phyloP scores from a whole-genome alignment of 257 asterid species.

The Nicotiana knightiana region DNA sequence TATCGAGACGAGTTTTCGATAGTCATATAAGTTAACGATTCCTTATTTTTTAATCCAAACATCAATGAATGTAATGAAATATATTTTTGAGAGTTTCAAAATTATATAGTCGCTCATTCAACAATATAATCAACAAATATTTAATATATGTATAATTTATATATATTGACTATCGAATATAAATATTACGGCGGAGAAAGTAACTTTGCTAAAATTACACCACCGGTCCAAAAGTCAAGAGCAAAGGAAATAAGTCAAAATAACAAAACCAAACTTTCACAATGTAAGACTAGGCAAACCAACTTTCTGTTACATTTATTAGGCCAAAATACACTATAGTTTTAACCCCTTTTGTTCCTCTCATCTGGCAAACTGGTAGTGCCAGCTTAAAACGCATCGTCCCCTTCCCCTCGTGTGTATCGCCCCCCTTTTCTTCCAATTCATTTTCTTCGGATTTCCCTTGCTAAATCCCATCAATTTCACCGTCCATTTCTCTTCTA shows the following conservation, averaged over 20 bases:
- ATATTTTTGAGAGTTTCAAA: too few relatives aligned
- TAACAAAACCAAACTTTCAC: not conserved
- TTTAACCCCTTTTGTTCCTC: not conserved
- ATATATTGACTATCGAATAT: too few relatives aligned
- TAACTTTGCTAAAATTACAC: too few relatives aligned
- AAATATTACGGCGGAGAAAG: too few relatives aligned
- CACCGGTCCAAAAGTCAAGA: not conserved
- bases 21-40: too few relatives aligned
- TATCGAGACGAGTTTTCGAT: too few relatives aligned
- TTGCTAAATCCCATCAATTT: slow-evolving; percentile 13
- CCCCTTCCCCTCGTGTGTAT: slow-evolving; percentile 27
- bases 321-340: not conserved
- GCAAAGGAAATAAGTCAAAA: not conserved
- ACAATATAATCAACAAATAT: too few relatives aligned
- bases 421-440: slow-evolving; percentile 27
- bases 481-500: slow-evolving; percentile 33
- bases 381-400: slow-evolving; percentile 19
- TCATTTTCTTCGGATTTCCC: not conserved
- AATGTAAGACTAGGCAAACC: not conserved
- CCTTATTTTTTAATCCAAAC: too few relatives aligned
- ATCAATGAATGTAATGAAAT: too few relatives aligned
- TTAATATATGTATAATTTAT: too few relatives aligned
- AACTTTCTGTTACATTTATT: not conserved
- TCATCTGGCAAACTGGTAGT: not conserved
- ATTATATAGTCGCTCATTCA: too few relatives aligned